Percentiles rank a stretch among this genome's conserved stretches.
These are phyloP conservation scores for Cercospora sp. DNA, from an alignment of 2,329 filamentous ascomycete genomes.

Conservation along the genomic window DNA sequence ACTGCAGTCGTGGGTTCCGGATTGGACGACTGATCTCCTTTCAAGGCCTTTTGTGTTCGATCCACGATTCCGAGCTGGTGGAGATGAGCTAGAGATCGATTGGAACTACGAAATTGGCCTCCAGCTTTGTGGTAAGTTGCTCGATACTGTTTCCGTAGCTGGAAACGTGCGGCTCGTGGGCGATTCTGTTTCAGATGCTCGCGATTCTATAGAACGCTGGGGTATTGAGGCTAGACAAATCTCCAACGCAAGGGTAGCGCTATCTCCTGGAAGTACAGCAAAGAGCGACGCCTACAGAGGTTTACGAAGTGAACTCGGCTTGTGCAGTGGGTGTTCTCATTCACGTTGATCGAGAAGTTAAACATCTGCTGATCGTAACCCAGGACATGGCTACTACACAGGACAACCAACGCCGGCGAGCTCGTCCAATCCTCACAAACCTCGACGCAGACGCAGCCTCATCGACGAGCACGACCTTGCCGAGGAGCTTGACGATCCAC, in stretches of 20 bases:
- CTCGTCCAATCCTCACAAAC: background rate
- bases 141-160: conserved; percentile 32
- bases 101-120: conserved; percentile 32
- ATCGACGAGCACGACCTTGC: conserved; percentile 30
- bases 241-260: conserved; percentile 26
- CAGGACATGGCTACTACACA: conserved; percentile 23
- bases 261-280: conserved; percentile 32
- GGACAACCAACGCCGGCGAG: background rate
- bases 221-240: conserved; percentile 32
- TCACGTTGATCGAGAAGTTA: background rate
- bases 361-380: background rate
- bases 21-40: conserved; percentile 32
- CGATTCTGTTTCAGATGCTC: background rate
- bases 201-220: conserved; percentile 20
- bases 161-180: conserved; percentile 15
- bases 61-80: conserved; percentile 30
- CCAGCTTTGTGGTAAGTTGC: conserved; percentile 32
- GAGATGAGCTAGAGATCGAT: conserved; percentile 31
- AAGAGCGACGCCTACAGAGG: conserved; percentile 33
- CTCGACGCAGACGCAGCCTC: conserved; percentile 26
- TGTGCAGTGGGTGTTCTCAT: background rate
- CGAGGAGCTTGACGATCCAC: conserved; percentile 17
- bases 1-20: conserved; percentile 32
- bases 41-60: conserved; percentile 35
- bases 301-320: conserved; percentile 26